phyloP scores from a whole-genome alignment of 1,284 basidiomycete genomes.

The Ganoderma resinaceum region DNA sequence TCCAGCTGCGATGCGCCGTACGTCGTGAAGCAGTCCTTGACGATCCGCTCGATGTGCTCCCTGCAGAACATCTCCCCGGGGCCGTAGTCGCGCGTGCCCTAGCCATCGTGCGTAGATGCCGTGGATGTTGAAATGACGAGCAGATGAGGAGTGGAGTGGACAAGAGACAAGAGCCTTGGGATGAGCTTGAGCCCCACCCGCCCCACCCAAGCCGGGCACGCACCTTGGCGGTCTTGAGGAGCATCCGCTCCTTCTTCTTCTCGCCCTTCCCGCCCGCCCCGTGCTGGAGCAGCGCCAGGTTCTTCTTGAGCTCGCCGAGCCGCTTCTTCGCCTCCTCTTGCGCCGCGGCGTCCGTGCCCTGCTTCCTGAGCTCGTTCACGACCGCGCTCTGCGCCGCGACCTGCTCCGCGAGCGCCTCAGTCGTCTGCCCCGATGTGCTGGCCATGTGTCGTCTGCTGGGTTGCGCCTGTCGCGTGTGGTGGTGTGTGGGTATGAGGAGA shows the following conservation, averaged over 20 bases:
- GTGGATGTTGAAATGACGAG: too few species aligned
- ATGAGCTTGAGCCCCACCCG: conserved; percentile 36
- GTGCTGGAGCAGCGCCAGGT: conserved; percentile 54
- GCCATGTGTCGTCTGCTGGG: conserved; percentile 21
- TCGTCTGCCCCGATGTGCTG: conserved; percentile 14
- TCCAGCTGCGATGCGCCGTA: conserved; percentile 95
- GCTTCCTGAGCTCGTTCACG: conserved; percentile 65
- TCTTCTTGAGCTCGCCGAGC: conserved; percentile 72
- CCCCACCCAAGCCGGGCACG: conserved; percentile 30
- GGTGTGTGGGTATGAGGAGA: background rate
- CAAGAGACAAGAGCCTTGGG: conserved; percentile 16
- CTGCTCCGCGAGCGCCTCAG: conserved; percentile 41
- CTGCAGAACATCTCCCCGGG: conserved; percentile 95
- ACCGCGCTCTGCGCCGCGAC: conserved; percentile 59
- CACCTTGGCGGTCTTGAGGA: conserved; percentile 87
- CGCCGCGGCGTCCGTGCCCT: conserved; percentile 54
- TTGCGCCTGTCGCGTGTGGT: too few species aligned
- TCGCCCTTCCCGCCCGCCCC: conserved; percentile 60
- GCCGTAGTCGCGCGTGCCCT: conserved; percentile 97
- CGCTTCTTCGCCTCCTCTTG: conserved; percentile 74
- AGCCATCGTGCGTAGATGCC: conserved; percentile 13
- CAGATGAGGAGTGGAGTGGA: background rate
- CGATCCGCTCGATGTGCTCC: conserved; percentile 88
- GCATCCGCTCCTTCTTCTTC: conserved; percentile 43
- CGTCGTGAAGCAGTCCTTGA: conserved; percentile 88